These are phyloP conservation scores for Claviceps pazoutovae DNA, from an alignment of 2,329 filamentous ascomycete species.

Conservation along the genomic window DNA sequence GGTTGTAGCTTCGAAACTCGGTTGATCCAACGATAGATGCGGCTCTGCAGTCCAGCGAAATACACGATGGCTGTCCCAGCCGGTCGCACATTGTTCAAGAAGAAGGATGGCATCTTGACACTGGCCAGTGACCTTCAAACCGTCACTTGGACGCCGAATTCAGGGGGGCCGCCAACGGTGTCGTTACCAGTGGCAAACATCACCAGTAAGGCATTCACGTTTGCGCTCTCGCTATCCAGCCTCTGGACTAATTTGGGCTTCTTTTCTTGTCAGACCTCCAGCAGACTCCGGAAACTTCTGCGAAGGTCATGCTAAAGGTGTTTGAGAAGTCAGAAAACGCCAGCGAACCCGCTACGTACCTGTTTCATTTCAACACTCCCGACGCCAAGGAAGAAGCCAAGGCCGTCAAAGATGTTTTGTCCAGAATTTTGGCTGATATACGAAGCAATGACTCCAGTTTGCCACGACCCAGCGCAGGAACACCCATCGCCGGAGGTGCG, in stretches of 20 bases:
- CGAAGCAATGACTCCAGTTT: slow-evolving; percentile 43
- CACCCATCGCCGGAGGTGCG: slow-evolving; percentile 11
- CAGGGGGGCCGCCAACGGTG: slow-evolving; percentile 49
- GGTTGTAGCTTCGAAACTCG: not conserved
- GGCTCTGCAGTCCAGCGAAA: not conserved
- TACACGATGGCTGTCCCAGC: slow-evolving; percentile 41
- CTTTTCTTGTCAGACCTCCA: slow-evolving; percentile 55
- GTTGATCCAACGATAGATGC: not conserved
- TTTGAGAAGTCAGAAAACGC: slow-evolving; percentile 54
- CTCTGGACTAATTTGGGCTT: not conserved
- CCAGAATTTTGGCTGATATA: slow-evolving; percentile 56
- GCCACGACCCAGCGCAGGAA: slow-evolving; percentile 29
- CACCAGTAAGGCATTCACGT: slow-evolving; percentile 45
- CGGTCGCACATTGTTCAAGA: slow-evolving; percentile 74
- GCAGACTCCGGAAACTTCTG: slow-evolving; percentile 74
- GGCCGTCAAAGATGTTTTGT: slow-evolving; percentile 68
- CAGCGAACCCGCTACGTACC: slow-evolving; percentile 53
- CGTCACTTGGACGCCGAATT: slow-evolving; percentile 69
- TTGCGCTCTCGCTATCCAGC: not conserved
- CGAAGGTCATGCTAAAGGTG: slow-evolving; percentile 90
- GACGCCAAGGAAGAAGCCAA: slow-evolving; percentile 75
- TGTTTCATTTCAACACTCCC: slow-evolving; percentile 78
- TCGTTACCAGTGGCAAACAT: slow-evolving; percentile 63
- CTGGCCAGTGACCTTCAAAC: slow-evolving; percentile 59
- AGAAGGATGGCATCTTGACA: slow-evolving; percentile 77